Evolutionary conservation across 495 filamentous ascomycete species (phyloP).

Genomic region (Haplographium delicatum): DNA sequence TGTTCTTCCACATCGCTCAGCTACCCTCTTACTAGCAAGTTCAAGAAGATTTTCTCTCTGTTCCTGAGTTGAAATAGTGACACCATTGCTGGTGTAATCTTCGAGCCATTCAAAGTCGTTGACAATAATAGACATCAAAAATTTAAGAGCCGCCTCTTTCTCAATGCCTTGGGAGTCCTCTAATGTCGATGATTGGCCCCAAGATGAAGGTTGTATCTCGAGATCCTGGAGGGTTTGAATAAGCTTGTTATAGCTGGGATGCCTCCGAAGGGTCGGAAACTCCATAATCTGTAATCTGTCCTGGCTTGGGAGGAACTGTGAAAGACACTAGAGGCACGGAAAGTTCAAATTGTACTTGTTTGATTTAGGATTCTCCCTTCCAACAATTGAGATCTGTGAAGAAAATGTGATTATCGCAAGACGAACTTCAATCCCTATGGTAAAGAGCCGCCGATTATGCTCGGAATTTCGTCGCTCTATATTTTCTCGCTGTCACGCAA

Average conservation of each 20-base stretch:
- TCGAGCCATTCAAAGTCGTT: constrained; percentile 71
- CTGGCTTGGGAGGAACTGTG: too few species aligned
- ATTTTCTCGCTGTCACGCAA: too few species aligned
- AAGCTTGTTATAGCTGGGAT: constrained; percentile 43
- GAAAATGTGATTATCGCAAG: too few species aligned
- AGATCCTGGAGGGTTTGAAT: constrained; percentile 39
- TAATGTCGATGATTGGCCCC: constrained; percentile 7
- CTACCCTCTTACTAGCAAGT: constrained; percentile 66
- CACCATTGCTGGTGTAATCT: constrained; percentile 38
- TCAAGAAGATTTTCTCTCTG: constrained; percentile 74
- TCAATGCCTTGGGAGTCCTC: neutral
- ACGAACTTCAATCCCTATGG: too few species aligned
- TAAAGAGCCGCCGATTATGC: too few species aligned
- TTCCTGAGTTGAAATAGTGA: constrained; percentile 24
- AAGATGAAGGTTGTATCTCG: constrained; percentile 35
- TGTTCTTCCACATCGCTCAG: constrained; percentile 76
- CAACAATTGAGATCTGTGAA: too few species aligned
- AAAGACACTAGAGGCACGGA: too few species aligned
- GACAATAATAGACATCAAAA: constrained; percentile 72
- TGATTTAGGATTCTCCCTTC: too few species aligned
- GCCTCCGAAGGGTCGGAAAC: constrained; percentile 46
- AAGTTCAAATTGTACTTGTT: too few species aligned
- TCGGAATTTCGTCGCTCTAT: too few species aligned
- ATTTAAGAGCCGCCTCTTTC: constrained; percentile 27
- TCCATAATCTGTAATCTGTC: constrained; percentile 53